These are phyloP conservation scores for Cetraspora pellucida DNA, from an alignment of 192 early-diverging fungal species.

Conservation along the genomic window DNA sequence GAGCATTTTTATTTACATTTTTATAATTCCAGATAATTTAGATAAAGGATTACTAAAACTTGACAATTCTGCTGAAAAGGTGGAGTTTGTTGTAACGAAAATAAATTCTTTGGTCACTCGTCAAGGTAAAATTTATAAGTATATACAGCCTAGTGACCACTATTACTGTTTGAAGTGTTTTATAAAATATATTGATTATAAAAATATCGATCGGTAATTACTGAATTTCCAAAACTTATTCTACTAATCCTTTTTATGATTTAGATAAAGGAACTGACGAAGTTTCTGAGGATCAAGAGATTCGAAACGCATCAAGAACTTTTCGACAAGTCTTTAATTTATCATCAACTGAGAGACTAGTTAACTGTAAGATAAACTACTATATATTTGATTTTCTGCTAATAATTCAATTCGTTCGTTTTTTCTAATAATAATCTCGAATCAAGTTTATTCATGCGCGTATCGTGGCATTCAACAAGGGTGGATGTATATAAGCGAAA, in stretches of 20 bases:
- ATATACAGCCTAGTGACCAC: background rate
- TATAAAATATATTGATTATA: too few relatives aligned
- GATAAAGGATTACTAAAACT: slow-evolving; percentile 70
- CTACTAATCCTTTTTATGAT: background rate
- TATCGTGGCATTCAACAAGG: slow-evolving; percentile 89
- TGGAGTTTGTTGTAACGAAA: slow-evolving; percentile 88
- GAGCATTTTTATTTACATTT: background rate
- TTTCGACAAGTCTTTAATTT: slow-evolving; percentile 89
- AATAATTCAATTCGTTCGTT: background rate
- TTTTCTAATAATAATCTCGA: background rate
- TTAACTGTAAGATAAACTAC: slow-evolving; percentile 71
- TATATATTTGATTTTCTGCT: background rate
- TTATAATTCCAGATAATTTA: slow-evolving; percentile 68
- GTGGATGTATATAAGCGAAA: slow-evolving; percentile 95
- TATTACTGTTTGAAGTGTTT: background rate
- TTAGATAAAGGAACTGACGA: slow-evolving; percentile 77
- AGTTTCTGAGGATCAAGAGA: slow-evolving; percentile 81
- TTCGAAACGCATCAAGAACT: slow-evolving; percentile 81
- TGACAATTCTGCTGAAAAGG: slow-evolving; percentile 77
- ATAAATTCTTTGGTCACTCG: slow-evolving; percentile 84
- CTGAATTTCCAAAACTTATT: background rate
- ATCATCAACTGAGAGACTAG: slow-evolving; percentile 78
- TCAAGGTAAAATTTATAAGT: slow-evolving; percentile 54
- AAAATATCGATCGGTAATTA: too few relatives aligned
- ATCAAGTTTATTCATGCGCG: slow-evolving; percentile 85